Conservation (phyloP, 2,329 filamentous ascomycete genomes). For the Fusarium sp. region DNA sequence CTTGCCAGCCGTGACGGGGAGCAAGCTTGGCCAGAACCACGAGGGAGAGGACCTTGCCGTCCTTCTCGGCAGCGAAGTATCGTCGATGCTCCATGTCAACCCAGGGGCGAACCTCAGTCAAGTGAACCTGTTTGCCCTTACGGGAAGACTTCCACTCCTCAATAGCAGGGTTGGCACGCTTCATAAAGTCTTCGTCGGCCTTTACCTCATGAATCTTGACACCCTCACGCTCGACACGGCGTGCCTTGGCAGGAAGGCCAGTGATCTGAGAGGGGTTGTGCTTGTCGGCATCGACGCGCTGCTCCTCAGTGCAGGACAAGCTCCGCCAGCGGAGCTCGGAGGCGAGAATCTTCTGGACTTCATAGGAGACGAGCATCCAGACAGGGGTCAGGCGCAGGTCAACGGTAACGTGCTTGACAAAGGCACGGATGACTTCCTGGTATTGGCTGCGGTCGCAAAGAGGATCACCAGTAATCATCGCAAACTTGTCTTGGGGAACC, state of each 20-base stretch:
- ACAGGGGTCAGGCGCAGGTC: slow-evolving; percentile 80
- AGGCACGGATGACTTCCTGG: slow-evolving; percentile 76
- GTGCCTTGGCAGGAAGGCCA: slow-evolving; percentile 77
- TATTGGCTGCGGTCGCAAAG: slow-evolving; percentile 86
- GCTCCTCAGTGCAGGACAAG: slow-evolving; percentile 88
- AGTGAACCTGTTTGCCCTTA: slow-evolving; percentile 86
- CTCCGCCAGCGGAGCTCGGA: slow-evolving; percentile 88
- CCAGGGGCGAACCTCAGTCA: slow-evolving; percentile 92
- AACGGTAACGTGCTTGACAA: slow-evolving; percentile 79
- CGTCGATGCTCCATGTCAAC: slow-evolving; percentile 84
- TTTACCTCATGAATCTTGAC: slow-evolving; percentile 82
- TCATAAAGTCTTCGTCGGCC: slow-evolving; percentile 76
- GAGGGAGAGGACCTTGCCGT: slow-evolving; percentile 79
- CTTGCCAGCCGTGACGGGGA: slow-evolving; percentile 87
- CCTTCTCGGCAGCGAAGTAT: slow-evolving; percentile 84
- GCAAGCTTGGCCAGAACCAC: slow-evolving; percentile 87
- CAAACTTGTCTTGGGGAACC: slow-evolving; percentile 80
- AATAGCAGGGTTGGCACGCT: slow-evolving; percentile 78
- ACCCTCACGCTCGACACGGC: slow-evolving; percentile 84
- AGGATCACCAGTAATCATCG: slow-evolving; percentile 88
- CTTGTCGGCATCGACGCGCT: slow-evolving; percentile 84
- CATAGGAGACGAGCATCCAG: slow-evolving; percentile 88
- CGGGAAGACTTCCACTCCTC: slow-evolving; percentile 83
- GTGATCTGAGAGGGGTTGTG: slow-evolving; percentile 60
- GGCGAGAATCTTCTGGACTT: slow-evolving; percentile 83